A percentile compares a stretch with the other conserved stretches of the same genome.
Evolutionary conservation across 495 filamentous ascomycete genomes (phyloP).

Genomic region (Talaromyces stipitatus): DNA sequence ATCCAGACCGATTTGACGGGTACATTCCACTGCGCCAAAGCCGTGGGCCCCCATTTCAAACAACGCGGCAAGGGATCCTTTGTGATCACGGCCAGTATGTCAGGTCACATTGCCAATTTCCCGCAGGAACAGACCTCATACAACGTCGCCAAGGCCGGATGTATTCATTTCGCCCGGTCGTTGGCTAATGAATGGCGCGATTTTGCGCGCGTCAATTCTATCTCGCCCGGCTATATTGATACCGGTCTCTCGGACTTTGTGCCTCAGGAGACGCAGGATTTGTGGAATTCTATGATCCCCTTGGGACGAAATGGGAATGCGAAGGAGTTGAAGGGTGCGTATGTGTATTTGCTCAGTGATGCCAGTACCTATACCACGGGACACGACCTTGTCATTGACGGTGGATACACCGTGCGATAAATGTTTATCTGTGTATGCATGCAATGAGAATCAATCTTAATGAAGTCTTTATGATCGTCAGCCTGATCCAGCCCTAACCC

Average conservation of each 20-base stretch:
- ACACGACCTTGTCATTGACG: slow-evolving; percentile 68
- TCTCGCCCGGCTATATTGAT: slow-evolving; percentile 73
- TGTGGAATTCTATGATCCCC: slow-evolving; percentile 71
- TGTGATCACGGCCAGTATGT: slow-evolving; percentile 61
- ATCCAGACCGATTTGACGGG: slow-evolving; percentile 58
- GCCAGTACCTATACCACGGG: slow-evolving; percentile 83
- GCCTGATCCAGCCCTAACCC: background rate
- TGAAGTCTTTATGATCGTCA: background rate
- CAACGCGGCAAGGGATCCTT: slow-evolving; percentile 51
- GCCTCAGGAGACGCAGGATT: slow-evolving; percentile 55
- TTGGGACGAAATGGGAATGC: slow-evolving; percentile 66
- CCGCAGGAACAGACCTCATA: slow-evolving; percentile 76
- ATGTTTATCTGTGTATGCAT: background rate
- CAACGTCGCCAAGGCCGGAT: slow-evolving; percentile 67
- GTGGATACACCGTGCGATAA: slow-evolving; percentile 43
- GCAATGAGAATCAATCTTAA: background rate
- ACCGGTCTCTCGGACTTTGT: slow-evolving; percentile 75
- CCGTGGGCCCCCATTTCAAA: slow-evolving; percentile 57
- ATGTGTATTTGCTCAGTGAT: slow-evolving; percentile 69
- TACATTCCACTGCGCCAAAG: slow-evolving; percentile 63
- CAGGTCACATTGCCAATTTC: slow-evolving; percentile 69
- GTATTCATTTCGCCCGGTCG: slow-evolving; percentile 46
- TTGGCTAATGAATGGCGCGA: slow-evolving; percentile 72
- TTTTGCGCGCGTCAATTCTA: slow-evolving; percentile 67
- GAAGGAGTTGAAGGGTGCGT: slow-evolving; percentile 79